These are phyloP conservation scores for Ogataea paradorogensis DNA, from an alignment of 805 yeast species.

Conservation along the genomic window DNA sequence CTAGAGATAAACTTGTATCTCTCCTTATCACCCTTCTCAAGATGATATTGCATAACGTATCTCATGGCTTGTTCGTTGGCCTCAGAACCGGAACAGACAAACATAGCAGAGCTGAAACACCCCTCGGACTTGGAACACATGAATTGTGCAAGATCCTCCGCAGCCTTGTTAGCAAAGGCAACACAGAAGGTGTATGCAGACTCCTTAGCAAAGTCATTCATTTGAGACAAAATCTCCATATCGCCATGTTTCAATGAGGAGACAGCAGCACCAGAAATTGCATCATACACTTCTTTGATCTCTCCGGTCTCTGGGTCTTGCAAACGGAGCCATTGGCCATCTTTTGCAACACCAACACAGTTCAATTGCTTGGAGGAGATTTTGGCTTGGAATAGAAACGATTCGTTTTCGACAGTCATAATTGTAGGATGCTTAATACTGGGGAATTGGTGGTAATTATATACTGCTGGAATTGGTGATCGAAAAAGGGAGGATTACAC, in stretches of 20 bases:
- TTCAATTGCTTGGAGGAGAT: slow-evolving; percentile 36
- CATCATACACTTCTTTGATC: slow-evolving; percentile 35
- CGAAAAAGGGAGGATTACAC: background rate
- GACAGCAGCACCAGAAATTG: slow-evolving; percentile 47
- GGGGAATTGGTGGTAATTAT: background rate
- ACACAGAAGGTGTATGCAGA: slow-evolving; percentile 37
- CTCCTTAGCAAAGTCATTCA: slow-evolving; percentile 28
- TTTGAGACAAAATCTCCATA: slow-evolving; percentile 28
- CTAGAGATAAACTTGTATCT: slow-evolving; percentile 41
- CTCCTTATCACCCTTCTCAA: slow-evolving; percentile 39
- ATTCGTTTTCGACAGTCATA: slow-evolving; percentile 19
- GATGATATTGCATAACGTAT: slow-evolving; percentile 50
- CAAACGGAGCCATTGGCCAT: slow-evolving; percentile 39
- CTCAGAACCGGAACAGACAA: slow-evolving; percentile 70
- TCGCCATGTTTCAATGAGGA: slow-evolving; percentile 43
- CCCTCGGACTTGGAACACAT: slow-evolving; percentile 36
- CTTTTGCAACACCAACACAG: slow-evolving; percentile 37
- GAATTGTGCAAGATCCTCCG: slow-evolving; percentile 42
- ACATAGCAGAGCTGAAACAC: slow-evolving; percentile 36
- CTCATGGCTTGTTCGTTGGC: slow-evolving; percentile 77
- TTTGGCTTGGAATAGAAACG: slow-evolving; percentile 42
- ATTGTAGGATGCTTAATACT: background rate
- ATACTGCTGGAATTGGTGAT: background rate
- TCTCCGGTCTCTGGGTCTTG: slow-evolving; percentile 40
- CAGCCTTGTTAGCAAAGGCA: slow-evolving; percentile 33